These are phyloP conservation scores for Cercophora samala DNA, from an alignment of 495 filamentous ascomycete species.

Conservation along the genomic window DNA sequence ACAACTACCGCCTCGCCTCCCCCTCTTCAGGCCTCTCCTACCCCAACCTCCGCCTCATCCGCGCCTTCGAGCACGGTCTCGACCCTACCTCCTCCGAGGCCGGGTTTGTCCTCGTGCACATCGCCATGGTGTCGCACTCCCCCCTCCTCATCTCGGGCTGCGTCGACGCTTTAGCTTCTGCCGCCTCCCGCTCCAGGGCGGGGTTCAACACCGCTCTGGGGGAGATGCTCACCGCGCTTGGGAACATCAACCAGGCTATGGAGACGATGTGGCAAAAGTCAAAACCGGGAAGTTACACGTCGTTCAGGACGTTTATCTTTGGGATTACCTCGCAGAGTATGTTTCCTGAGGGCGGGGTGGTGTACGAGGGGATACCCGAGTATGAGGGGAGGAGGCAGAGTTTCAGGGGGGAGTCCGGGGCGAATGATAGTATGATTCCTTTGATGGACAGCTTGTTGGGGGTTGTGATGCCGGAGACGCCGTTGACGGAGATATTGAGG, in stretches of 20 bases:
- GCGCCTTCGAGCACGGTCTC: slow-evolving; percentile 82
- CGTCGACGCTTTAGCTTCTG: slow-evolving; percentile 55
- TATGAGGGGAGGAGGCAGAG: slow-evolving; percentile 61
- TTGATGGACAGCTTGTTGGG: slow-evolving; percentile 79
- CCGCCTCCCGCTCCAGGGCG: slow-evolving; percentile 6
- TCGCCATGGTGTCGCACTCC: slow-evolving; percentile 81
- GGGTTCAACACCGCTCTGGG: slow-evolving; percentile 59
- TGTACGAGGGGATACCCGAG: slow-evolving; percentile 81
- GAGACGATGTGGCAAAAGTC: slow-evolving; percentile 87
- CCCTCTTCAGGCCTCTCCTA: slow-evolving; percentile 65
- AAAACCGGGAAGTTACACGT: slow-evolving; percentile 71
- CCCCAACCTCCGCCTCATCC: slow-evolving; percentile 70
- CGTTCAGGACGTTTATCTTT: slow-evolving; percentile 91
- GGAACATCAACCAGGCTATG: slow-evolving; percentile 72
- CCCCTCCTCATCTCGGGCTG: slow-evolving; percentile 66
- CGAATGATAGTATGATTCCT: slow-evolving; percentile 85
- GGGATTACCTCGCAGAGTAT: slow-evolving; percentile 85
- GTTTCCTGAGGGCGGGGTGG: slow-evolving; percentile 85
- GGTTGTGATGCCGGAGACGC: slow-evolving; percentile 76
- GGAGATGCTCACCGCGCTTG: slow-evolving; percentile 59
- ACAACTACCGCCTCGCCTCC: slow-evolving; percentile 76
- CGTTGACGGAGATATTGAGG: slow-evolving; percentile 75
- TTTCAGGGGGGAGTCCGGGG: slow-evolving; percentile 85
- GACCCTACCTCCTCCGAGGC: slow-evolving; percentile 86
- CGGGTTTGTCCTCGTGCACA: slow-evolving; percentile 79